These are phyloP conservation scores for Acmispon strigosus DNA, from an alignment of 306 rosid species.

Conservation along the genomic window DNA sequence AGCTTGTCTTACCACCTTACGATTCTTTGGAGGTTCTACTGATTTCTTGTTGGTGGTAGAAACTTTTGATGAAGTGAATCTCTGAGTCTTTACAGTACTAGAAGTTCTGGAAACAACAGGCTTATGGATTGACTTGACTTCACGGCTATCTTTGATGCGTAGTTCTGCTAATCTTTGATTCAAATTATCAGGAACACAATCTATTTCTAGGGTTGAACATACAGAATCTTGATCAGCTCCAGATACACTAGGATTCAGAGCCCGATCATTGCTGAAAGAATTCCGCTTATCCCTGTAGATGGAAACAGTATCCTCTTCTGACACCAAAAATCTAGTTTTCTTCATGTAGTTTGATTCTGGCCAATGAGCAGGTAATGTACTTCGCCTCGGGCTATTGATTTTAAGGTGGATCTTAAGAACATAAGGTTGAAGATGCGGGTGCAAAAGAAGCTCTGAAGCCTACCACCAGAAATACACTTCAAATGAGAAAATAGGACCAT, in stretches of 20 bases:
- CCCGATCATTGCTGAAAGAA: conserved; percentile 63
- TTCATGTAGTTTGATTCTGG: conserved; percentile 47
- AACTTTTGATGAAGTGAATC: conserved; percentile 39
- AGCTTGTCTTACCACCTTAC: conserved; percentile 42
- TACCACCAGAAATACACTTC: conserved; percentile 37
- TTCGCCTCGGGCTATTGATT: conserved; percentile 67
- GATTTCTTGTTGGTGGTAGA: conserved; percentile 45
- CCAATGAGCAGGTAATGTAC: conserved; percentile 49
- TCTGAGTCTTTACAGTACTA: conserved; percentile 34
- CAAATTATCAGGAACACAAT: conserved; percentile 45
- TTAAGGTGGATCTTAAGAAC: conserved; percentile 78
- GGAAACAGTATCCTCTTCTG: conserved; percentile 31
- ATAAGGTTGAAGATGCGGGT: conserved; percentile 76
- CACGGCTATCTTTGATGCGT: conserved; percentile 32
- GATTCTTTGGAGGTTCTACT: conserved; percentile 41
- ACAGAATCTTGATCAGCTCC: conserved; percentile 70
- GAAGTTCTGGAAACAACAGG: conserved; percentile 44
- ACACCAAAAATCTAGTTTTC: conserved; percentile 75
- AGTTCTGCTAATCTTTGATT: conserved; percentile 43
- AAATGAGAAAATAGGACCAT: conserved; percentile 31
- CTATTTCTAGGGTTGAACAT: conserved; percentile 66
- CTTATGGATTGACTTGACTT: conserved; percentile 40
- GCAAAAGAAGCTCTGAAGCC: conserved; percentile 89
- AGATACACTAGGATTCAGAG: conserved; percentile 75
- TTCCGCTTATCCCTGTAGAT: conserved; percentile 43